A percentile compares a stretch with the other conserved stretches of the same genome.
phyloP scores from a whole-genome alignment of 257 asterid species.

The Echium plantagineum region DNA sequence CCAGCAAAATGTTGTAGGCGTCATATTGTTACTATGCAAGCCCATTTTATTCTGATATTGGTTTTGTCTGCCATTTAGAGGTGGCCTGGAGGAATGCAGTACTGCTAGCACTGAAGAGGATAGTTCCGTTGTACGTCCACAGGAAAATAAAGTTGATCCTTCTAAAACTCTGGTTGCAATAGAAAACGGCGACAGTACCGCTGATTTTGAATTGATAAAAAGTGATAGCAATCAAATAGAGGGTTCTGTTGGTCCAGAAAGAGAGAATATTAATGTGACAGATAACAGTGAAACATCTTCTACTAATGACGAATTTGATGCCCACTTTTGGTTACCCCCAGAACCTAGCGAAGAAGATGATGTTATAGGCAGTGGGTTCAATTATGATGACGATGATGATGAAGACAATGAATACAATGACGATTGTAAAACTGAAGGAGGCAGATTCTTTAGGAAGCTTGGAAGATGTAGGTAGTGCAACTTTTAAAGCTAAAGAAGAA shows the following conservation, averaged over 20 bases:
- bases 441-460: slow-evolving; percentile 45
- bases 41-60: not conserved
- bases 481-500: slow-evolving; percentile 53
- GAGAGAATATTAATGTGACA: slow-evolving; percentile 11
- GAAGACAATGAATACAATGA: slow-evolving; percentile 36
- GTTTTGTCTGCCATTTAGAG: slow-evolving; percentile 15
- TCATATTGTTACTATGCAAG: not conserved
- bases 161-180: slow-evolving; percentile 10
- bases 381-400: slow-evolving; percentile 56
- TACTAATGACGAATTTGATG: slow-evolving; percentile 38
- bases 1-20: slow-evolving; percentile 5
- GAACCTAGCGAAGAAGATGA: slow-evolving; percentile 67
- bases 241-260: slow-evolving; percentile 17
- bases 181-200: slow-evolving; percentile 7
- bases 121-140: slow-evolving; percentile 15
- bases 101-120: slow-evolving; percentile 42
- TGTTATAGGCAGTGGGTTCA: slow-evolving; percentile 39
- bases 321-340: slow-evolving; percentile 78
- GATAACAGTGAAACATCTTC: slow-evolving; percentile 27
- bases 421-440: slow-evolving; percentile 39
- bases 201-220: slow-evolving; percentile 10
- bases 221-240: slow-evolving; percentile 16
- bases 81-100: slow-evolving; percentile 32
- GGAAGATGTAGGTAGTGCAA: slow-evolving; percentile 56
- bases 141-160: slow-evolving; percentile 28